Percentiles rank a stretch among this genome's conserved stretches.
phyloP scores from a whole-genome alignment of 2,329 filamentous ascomycete species.

The Aspergillus carbonarius region DNA sequence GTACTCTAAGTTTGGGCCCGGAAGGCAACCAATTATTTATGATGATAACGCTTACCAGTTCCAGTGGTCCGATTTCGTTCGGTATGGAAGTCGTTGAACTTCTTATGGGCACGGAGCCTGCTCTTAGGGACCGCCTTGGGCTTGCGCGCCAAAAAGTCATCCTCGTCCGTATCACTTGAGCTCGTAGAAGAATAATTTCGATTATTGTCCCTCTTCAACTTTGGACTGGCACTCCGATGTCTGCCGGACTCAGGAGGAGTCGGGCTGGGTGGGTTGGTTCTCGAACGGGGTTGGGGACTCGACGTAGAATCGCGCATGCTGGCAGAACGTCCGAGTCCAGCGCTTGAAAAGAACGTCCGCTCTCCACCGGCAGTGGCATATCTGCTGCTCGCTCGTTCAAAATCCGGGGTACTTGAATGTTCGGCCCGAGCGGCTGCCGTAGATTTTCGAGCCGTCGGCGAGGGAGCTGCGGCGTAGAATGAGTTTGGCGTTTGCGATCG shows the following conservation, averaged over 20 bases:
- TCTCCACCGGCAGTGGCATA: constrained; percentile 58
- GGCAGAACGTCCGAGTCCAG: constrained; percentile 52
- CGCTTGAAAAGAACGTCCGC: constrained; percentile 55
- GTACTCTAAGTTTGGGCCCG: neutral
- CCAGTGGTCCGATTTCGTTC: constrained; percentile 23
- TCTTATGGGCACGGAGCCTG: constrained; percentile 34
- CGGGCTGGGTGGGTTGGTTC: constrained; percentile 39
- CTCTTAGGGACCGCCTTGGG: constrained; percentile 45
- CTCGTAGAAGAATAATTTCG: constrained; percentile 38
- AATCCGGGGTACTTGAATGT: constrained; percentile 35
- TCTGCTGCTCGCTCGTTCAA: constrained; percentile 53
- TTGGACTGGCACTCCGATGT: constrained; percentile 47
- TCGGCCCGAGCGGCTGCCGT: constrained; percentile 37
- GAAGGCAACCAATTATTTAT: neutral
- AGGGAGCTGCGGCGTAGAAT: constrained; percentile 40
- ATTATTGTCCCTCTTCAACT: constrained; percentile 34
- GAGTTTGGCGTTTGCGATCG: constrained; percentile 30
- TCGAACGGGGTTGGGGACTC: constrained; percentile 33
- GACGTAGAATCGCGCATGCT: constrained; percentile 53
- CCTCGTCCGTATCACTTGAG: constrained; percentile 40
- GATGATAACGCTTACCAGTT: constrained; percentile 33
- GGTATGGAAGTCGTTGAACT: constrained; percentile 27
- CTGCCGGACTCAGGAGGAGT: constrained; percentile 30
- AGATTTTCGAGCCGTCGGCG: constrained; percentile 44
- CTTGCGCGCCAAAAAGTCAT: constrained; percentile 28